A percentile compares a stretch with the other conserved stretches of the same genome.
phyloP scores from a whole-genome alignment of 1,139 yeast genomes.

The Pichia sp. region DNA sequence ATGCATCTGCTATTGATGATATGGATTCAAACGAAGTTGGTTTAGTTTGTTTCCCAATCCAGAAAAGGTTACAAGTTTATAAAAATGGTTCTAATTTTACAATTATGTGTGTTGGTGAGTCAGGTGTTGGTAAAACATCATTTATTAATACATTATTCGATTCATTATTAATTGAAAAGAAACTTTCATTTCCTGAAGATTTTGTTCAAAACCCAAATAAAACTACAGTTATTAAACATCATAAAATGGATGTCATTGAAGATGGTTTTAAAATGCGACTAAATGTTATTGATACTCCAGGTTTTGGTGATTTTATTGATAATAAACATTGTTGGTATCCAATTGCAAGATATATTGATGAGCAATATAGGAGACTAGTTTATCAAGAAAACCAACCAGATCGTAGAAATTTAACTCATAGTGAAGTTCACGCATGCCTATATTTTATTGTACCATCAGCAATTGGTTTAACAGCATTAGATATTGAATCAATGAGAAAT shows the following conservation, averaged over 20 bases:
- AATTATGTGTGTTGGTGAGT: constrained; percentile 40
- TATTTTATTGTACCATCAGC: constrained; percentile 62
- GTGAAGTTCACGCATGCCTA: constrained; percentile 69
- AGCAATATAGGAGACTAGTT: constrained; percentile 52
- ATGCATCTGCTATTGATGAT: constrained; percentile 23
- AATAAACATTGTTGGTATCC: constrained; percentile 92
- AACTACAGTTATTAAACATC: constrained; percentile 35
- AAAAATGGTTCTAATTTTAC: constrained; percentile 37
- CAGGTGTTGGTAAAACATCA: constrained; percentile 40
- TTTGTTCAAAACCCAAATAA: constrained; percentile 22
- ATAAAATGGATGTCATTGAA: constrained; percentile 49
- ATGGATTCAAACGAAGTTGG: constrained; percentile 25
- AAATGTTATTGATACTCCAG: constrained; percentile 86
- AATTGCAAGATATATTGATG: constrained; percentile 81
- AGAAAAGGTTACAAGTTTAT: constrained; percentile 24
- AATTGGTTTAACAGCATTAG: constrained; percentile 50
- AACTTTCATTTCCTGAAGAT: background rate
- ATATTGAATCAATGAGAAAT: constrained; percentile 63
- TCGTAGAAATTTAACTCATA: constrained; percentile 44
- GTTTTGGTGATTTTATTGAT: constrained; percentile 88
- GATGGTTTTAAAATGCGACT: constrained; percentile 80
- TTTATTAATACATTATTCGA: constrained; percentile 42
- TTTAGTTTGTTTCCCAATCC: constrained; percentile 27
- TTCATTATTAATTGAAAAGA: constrained; percentile 15
- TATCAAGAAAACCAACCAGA: constrained; percentile 70